These are phyloP conservation scores for Musa balbisiana DNA, from an alignment of 202 grass and related monocot genomes.

Conservation along the genomic window DNA sequence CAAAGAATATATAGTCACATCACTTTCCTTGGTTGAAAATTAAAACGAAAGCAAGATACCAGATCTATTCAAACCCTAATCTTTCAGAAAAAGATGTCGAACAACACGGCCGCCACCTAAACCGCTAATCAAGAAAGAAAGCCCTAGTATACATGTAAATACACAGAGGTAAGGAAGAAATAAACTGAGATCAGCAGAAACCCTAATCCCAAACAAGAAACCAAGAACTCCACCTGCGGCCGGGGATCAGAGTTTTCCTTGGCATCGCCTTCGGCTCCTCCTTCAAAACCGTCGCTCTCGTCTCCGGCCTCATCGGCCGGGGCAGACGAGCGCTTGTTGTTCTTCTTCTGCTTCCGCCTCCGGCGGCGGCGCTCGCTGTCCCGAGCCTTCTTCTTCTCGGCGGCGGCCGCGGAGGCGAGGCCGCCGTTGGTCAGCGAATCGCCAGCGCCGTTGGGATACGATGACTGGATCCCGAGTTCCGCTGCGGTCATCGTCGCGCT, in stretches of 20 bases:
- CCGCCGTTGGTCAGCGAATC: background rate
- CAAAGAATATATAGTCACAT: too few species aligned
- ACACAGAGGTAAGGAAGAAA: too few species aligned
- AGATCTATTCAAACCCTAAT: constrained; percentile 13
- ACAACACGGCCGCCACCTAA: too few species aligned
- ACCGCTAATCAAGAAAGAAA: too few species aligned
- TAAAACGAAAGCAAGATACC: background rate
- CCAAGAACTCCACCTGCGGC: constrained; percentile 19
- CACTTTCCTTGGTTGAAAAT: background rate
- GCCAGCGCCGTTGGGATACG: constrained; percentile 3
- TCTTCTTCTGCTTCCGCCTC: constrained; percentile 88
- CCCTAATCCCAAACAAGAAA: constrained; percentile 1
- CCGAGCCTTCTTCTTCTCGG: constrained; percentile 52
- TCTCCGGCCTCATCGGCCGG: background rate
- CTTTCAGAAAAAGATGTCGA: background rate
- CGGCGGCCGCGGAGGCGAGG: background rate
- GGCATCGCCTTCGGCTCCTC: background rate
- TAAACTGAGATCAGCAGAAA: background rate
- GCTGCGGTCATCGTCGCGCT: constrained; percentile 5
- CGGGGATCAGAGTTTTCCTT: constrained; percentile 37
- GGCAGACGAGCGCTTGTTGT: constrained; percentile 20
- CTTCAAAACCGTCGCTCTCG: constrained; percentile 3
- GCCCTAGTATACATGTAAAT: too few species aligned
- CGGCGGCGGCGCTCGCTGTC: constrained; percentile 68
- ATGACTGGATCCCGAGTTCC: background rate